Evolutionary conservation across 2,329 filamentous ascomycete species (phyloP).

Genomic region (Lasiodiplodia citricola): DNA sequence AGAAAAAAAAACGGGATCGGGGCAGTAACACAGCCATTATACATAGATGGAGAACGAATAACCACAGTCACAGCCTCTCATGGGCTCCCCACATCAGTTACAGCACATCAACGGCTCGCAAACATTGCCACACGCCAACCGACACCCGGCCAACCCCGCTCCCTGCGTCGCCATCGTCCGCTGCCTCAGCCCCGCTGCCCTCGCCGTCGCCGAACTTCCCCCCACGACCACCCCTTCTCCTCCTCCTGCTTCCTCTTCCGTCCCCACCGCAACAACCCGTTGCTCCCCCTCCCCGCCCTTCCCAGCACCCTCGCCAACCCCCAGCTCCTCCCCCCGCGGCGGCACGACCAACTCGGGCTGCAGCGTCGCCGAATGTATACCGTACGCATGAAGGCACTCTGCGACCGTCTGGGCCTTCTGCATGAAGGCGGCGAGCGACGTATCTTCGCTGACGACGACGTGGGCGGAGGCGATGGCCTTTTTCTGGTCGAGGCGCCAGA

Average conservation of each 20-base stretch:
- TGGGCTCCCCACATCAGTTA: slow-evolving; percentile 33
- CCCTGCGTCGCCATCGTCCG: slow-evolving; percentile 28
- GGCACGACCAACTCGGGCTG: slow-evolving; percentile 63
- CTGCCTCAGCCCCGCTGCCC: slow-evolving; percentile 32
- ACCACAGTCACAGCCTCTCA: no score
- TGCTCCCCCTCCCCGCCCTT: no score
- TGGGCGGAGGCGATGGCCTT: slow-evolving; percentile 74
- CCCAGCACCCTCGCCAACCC: no score
- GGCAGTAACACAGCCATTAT: no score
- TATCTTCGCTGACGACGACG: slow-evolving; percentile 60
- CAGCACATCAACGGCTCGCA: slow-evolving; percentile 62
- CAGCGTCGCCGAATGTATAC: slow-evolving; percentile 72
- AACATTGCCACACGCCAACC: slow-evolving; percentile 57
- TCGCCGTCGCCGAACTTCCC: slow-evolving; percentile 13
- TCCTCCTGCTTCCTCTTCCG: neutral
- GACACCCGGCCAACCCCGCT: slow-evolving; percentile 49
- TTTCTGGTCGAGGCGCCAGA: slow-evolving; percentile 74
- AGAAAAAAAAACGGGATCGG: no score
- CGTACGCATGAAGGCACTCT: slow-evolving; percentile 75
- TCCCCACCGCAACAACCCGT: slow-evolving; percentile 7
- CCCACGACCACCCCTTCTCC: neutral
- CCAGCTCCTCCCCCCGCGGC: neutral
- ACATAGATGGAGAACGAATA: no score
- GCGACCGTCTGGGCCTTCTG: slow-evolving; percentile 65
- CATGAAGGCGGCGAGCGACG: slow-evolving; percentile 64